Evolutionary conservation across 371 early-diverging fungal species (phyloP).

Genomic region (Mucor circinelloides): DNA sequence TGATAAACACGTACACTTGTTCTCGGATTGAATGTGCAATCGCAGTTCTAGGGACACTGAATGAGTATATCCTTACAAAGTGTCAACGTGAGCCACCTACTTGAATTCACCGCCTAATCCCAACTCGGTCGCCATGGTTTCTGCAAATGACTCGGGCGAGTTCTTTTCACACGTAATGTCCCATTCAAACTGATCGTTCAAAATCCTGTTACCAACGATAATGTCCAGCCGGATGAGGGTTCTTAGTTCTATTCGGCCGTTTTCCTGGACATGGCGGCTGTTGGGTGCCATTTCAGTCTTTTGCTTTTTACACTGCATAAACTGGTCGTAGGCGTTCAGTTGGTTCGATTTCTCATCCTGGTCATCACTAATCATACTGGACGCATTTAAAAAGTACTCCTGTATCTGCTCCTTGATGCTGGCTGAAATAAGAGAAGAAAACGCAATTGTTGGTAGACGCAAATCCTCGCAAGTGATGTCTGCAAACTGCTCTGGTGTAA

Average conservation of each 20-base stretch:
- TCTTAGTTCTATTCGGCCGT: constrained; percentile 20
- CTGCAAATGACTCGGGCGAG: constrained; percentile 30
- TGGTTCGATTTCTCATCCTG: constrained; percentile 1
- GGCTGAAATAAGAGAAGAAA: constrained; percentile 60
- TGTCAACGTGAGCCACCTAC: constrained; percentile 44
- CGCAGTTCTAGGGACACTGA: constrained; percentile 59
- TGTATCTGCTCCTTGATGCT: constrained; percentile 77
- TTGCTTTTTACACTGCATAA: constrained; percentile 5
- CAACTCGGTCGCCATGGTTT: constrained; percentile 51
- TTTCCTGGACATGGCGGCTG: constrained; percentile 15
- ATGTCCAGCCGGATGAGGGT: constrained; percentile 42
- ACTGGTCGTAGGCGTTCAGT: constrained; percentile 8
- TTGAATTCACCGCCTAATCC: constrained; percentile 81
- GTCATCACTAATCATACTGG: constrained; percentile 25
- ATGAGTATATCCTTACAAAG: background rate
- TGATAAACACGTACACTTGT: constrained; percentile 83
- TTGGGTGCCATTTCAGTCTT: background rate
- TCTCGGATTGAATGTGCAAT: constrained; percentile 93
- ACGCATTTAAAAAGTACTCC: constrained; percentile 61
- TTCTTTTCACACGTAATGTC: constrained; percentile 67
- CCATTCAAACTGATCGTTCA: constrained; percentile 95
- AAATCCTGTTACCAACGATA: constrained; percentile 53
- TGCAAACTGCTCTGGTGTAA: constrained; percentile 80
- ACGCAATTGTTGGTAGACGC: constrained; percentile 58
- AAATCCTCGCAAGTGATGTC: constrained; percentile 82